Evolutionary conservation across 2,329 filamentous ascomycete genomes (phyloP).

Genomic region (Pyrenochaeta sp.): DNA sequence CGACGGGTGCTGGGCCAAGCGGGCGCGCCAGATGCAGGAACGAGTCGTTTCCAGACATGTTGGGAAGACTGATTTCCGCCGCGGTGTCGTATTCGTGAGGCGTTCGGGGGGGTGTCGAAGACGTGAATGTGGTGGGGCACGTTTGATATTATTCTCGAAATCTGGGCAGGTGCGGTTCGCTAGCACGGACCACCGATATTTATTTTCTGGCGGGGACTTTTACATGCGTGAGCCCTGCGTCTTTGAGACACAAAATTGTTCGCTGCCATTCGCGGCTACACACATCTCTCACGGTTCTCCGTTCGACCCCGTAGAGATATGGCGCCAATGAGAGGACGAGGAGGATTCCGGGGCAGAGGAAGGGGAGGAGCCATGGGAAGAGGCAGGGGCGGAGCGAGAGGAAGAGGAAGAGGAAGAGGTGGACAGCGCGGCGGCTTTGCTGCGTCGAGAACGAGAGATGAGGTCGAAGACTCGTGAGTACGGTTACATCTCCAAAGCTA

Average conservation of each 20-base stretch:
- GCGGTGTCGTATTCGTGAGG: constrained; percentile 16
- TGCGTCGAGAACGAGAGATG: constrained; percentile 38
- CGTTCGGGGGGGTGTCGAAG: constrained; percentile 23
- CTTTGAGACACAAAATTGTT: too few species aligned
- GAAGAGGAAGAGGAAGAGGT: constrained; percentile 21
- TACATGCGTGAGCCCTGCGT: too few species aligned
- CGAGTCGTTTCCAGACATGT: constrained; percentile 82
- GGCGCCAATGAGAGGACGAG: constrained; percentile 25
- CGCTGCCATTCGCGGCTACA: too few species aligned
- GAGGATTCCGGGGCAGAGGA: constrained; percentile 17
- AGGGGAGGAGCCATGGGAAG: constrained; percentile 11
- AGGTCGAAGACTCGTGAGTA: constrained; percentile 43
- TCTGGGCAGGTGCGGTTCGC: constrained; percentile 42
- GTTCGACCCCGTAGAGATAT: constrained; percentile 3
- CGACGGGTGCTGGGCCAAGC: constrained; percentile 80
- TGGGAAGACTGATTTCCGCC: constrained; percentile 50
- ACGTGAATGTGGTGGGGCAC: constrained; percentile 28
- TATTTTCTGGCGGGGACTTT: constrained; percentile 26
- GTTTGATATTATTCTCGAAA: constrained; percentile 42
- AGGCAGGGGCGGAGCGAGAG: constrained; percentile 7
- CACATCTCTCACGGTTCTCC: not conserved
- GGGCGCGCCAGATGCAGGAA: constrained; percentile 96
- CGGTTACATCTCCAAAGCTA: constrained; percentile 10
- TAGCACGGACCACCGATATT: constrained; percentile 38
- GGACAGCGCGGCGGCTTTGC: constrained; percentile 40